These are phyloP conservation scores for Hypoxylon sp. DNA, from an alignment of 2,329 filamentous ascomycete genomes.

Conservation along the genomic window DNA sequence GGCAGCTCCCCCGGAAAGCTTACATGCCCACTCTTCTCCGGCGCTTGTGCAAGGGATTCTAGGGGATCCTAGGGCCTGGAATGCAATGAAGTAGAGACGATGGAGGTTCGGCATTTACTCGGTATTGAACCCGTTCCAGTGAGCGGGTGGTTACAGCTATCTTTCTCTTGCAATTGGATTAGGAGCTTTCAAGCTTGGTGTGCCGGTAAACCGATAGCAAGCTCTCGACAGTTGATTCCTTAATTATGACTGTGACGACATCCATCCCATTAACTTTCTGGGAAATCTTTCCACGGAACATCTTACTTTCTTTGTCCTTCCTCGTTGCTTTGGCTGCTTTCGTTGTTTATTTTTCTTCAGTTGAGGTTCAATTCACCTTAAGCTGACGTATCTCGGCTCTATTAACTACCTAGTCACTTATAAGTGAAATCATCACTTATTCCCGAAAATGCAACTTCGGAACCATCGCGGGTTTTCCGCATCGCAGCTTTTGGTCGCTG, in stretches of 20 bases:
- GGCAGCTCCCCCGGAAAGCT: conserved; percentile 13
- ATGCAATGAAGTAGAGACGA: conserved; percentile 27
- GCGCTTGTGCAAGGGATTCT: conserved; percentile 25
- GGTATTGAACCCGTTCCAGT: conserved; percentile 27
- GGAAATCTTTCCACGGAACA: conserved; percentile 4
- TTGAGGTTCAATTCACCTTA: conserved; percentile 22
- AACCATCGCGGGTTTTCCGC: conserved; percentile 40
- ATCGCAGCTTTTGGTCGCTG: conserved; percentile 46
- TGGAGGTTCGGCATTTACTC: conserved; percentile 37
- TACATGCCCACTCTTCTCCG: conserved; percentile 11
- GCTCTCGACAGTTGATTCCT: conserved; percentile 23
- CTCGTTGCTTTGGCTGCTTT: conserved; percentile 9
- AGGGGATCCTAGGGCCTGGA: conserved; percentile 11
- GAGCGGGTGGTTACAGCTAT: conserved; percentile 4
- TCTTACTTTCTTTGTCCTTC: background rate
- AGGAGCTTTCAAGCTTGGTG: conserved; percentile 16
- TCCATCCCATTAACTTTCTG: conserved; percentile 22
- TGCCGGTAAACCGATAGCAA: conserved; percentile 12
- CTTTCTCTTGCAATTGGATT: conserved; percentile 14
- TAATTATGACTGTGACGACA: conserved; percentile 33
- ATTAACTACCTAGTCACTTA: conserved; percentile 7
- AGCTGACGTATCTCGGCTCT: conserved; percentile 7
- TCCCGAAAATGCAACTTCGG: conserved; percentile 47
- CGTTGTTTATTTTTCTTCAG: background rate
- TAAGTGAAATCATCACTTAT: background rate